Conservation (phyloP, 2,329 filamentous ascomycete species). For the Colletotrichum sp. region DNA sequence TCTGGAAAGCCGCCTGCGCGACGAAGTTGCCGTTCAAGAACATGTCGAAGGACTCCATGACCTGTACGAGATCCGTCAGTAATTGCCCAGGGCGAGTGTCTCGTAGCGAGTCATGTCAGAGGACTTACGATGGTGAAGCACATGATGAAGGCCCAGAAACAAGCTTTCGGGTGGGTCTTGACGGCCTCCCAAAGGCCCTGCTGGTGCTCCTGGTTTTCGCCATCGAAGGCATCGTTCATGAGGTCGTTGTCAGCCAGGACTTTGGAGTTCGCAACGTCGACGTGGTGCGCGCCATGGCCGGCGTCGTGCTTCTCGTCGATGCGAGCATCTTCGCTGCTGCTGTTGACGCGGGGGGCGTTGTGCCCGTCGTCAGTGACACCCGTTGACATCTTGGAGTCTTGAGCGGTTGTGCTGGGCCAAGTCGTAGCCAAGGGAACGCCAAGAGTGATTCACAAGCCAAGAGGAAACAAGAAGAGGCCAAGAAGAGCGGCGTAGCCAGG, state of each 20-base stretch:
- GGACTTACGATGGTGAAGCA: conserved; percentile 52
- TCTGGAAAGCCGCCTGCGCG: conserved; percentile 42
- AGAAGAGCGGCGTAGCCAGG: background rate
- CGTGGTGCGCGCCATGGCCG: conserved; percentile 3
- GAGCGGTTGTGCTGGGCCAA: background rate
- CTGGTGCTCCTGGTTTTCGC: conserved; percentile 47
- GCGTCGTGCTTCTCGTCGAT: conserved; percentile 15
- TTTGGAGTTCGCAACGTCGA: conserved; percentile 36
- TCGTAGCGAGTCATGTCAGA: background rate
- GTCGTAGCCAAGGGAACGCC: background rate
- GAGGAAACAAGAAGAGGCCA: background rate
- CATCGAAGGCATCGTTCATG: conserved; percentile 44
- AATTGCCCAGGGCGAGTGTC: background rate
- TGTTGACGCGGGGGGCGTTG: background rate
- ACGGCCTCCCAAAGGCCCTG: conserved; percentile 42
- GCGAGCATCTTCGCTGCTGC: background rate
- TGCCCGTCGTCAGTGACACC: conserved; percentile 11
- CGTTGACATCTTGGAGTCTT: conserved; percentile 16
- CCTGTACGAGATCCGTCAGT: conserved; percentile 29
- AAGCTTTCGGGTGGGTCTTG: conserved; percentile 47
- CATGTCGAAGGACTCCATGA: conserved; percentile 56
- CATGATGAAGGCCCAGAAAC: conserved; percentile 53
- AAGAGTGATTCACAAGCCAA: background rate
- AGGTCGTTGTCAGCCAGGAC: conserved; percentile 38
- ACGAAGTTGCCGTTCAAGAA: conserved; percentile 53